Base-by-base conservation (phyloP, 352 stramenopile genomes). In the Globisporangium emineosum region DNA sequence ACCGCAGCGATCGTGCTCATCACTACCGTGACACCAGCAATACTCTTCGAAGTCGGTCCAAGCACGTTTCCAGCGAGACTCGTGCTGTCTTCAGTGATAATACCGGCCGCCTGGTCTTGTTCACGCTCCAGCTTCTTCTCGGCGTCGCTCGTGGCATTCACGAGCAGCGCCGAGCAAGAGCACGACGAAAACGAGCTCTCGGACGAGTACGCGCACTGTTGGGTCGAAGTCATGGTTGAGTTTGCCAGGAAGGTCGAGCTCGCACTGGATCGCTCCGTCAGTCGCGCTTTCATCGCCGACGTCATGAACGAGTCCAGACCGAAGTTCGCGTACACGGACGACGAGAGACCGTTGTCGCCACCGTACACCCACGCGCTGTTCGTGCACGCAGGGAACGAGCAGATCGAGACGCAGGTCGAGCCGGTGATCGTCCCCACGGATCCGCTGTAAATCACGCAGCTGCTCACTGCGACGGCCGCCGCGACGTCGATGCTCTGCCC, bases 371-470 rank as follows among this genome's bases (percentile, higher is more conserved):
- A 94, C 10, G 54, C 55, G 50, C 62, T 69, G 61, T 84, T 69
- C 21, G 64, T 81, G 63, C 86, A 94, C 15, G 76, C 78, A 1
- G 86, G 83, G 67, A 94, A 93, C 19, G 77, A 83, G 57, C 86
- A 94, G 37, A 89, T 91, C 9, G 86, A 93, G 30, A 94, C 76
- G 19, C 86, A 94, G 19, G 83, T 78, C 33, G 76, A 81, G 54
- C 80, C 81, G 1, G 68, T 64, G 25, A 84, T 72, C 5, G 60
- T 52, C 19, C 79, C 77, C 5, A 88, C 71, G 3, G 65, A 65
- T n/a, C 83, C 83, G 43, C 82, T 90, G 78, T 94, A 94, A 63
- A 94, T 90, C 45, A 84, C 78, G 29, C 86, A 94, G 58, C 70
- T 80, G 4, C 73, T 78, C 0, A 78, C 74, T 1, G 71, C 69